A percentile compares a stretch with the other conserved stretches of the same genome.
These are phyloP conservation scores for Peltaster fructicola DNA, from an alignment of 2,329 filamentous ascomycete genomes.

Conservation along the genomic window DNA sequence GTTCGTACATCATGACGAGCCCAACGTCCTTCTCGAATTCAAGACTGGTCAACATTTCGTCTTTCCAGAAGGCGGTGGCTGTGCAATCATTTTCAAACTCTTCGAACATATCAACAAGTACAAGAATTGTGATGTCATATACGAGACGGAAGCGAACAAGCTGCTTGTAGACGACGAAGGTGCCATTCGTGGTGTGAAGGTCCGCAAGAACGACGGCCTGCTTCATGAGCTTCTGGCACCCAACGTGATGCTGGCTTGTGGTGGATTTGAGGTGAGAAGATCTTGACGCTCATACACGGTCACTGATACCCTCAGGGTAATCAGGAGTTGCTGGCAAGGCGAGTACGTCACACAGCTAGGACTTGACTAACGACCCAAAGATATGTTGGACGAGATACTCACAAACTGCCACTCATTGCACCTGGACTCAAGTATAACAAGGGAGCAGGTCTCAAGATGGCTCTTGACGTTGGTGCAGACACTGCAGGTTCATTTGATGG, in stretches of 20 bases:
- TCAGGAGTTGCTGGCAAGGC: conserved; percentile 24
- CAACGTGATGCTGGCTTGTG: conserved; percentile 23
- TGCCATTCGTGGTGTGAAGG: conserved; percentile 20
- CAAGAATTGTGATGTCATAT: conserved; percentile 19
- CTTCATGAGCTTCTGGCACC: conserved; percentile 19
- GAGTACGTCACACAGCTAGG: too few relatives aligned
- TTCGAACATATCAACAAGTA: conserved; percentile 21
- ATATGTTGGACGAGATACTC: conserved; percentile 22
- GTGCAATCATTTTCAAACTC: conserved; percentile 22
- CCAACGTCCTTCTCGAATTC: conserved; percentile 24
- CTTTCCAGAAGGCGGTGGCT: conserved; percentile 23
- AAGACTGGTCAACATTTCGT: conserved; percentile 25
- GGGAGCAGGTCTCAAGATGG: conserved; percentile 24
- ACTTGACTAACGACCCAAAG: too few relatives aligned
- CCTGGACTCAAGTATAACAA: conserved; percentile 25
- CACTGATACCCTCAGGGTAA: conserved; percentile 12
- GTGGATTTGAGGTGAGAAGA: conserved; percentile 19
- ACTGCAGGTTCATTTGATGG: conserved; percentile 25
- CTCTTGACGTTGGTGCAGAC: conserved; percentile 24
- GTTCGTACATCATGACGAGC: conserved; percentile 22
- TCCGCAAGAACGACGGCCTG: conserved; percentile 21
- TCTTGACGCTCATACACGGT: background rate
- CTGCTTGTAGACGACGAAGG: conserved; percentile 20
- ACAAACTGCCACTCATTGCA: conserved; percentile 24
- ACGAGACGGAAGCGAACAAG: conserved; percentile 22